Evolutionary conservation across 176 grass and related monocot species (phyloP), one percentile per base, ranked within the genome.

Genomic region (Puya raimondii): DNA sequence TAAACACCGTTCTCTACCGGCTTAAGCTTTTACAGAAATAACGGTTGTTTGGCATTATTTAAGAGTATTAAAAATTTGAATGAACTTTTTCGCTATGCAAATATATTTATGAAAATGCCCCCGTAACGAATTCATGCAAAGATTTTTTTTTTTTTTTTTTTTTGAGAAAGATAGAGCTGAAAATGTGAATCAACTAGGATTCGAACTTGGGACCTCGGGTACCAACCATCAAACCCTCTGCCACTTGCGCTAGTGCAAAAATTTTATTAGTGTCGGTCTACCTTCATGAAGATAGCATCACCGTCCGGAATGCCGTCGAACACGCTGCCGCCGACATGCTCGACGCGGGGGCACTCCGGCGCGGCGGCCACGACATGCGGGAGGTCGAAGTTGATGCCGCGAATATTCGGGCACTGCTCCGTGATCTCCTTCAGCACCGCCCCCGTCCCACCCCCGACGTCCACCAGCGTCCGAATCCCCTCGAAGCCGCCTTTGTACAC

Each of bases 371-470:
- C 69, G 75, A 84, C 81, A 27, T 77, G 66, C 2, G 70, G 76
- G 0, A 84, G 63, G n/a, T 84, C 81, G 63, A 63, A 84, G 51
- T 79, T 84, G n/a, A 84, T n/a, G 1, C 75, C 76, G 15, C 12
- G 64, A 3, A 79, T 1, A 0, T 48, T 3, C 42, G 71, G 71
- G 7, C 64, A n/a, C 13, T 18, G 52, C 3, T 49, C 18, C 12
- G 10, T 64, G 23, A 84, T 65, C 81, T 66, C 68, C 15, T n/a
- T 11, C 65, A 84, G n/a, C 8, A 65, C 74, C 49, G 49, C 0
- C 1, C 81, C 76, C 11, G 13, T 74, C 8, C 81, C 81, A 0
- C 81, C 81, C 11, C 81, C 81, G 12, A 65, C 81, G 66, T 84
- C 81, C 7, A 84, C 75, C 5, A 84, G 81, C 13, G 70, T 68